Conservation (phyloP, 352 stramenopile species). For the Phytopythium kandeliae region DNA sequence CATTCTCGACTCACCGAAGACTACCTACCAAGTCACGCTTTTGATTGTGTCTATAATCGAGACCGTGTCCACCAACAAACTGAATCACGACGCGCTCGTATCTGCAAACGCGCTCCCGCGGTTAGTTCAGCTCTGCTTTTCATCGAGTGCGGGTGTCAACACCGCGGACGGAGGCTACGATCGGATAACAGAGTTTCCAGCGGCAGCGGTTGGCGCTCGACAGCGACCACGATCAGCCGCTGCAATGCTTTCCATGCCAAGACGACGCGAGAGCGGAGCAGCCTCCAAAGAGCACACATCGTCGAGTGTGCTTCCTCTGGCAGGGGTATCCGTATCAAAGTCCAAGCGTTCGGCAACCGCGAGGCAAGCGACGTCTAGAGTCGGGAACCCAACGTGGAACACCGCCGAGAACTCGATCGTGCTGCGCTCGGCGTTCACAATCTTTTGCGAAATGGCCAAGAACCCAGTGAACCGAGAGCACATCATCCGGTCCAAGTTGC, state of each 20-base stretch:
- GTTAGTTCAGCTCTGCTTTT: constrained; percentile 54
- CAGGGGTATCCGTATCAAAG: not conserved
- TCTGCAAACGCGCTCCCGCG: constrained; percentile 34
- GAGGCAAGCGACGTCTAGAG: not conserved
- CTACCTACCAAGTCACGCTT: constrained; percentile 31
- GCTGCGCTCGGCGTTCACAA: constrained; percentile 35
- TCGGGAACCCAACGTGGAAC: not conserved
- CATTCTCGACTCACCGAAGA: constrained; percentile 34
- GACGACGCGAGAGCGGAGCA: not conserved
- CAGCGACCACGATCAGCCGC: not conserved
- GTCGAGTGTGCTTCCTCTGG: not conserved
- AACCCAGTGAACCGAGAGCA: constrained; percentile 50
- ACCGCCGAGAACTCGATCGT: constrained; percentile 7
- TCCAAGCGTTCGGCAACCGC: not conserved
- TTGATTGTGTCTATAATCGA: constrained; percentile 60
- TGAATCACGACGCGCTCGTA: constrained; percentile 48
- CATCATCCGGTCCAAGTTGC: constrained; percentile 54
- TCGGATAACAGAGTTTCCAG: not conserved
- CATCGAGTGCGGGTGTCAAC: not conserved
- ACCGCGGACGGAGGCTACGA: not conserved
- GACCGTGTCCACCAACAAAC: constrained; percentile 32
- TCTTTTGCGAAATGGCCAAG: constrained; percentile 61
- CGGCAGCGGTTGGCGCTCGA: not conserved
- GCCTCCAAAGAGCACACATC: not conserved
- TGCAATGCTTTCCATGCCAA: not conserved